A percentile compares a stretch with the other conserved stretches of the same genome.
Conservation (phyloP, 768 basidiomycete genomes). For the Pholiota microspora region DNA sequence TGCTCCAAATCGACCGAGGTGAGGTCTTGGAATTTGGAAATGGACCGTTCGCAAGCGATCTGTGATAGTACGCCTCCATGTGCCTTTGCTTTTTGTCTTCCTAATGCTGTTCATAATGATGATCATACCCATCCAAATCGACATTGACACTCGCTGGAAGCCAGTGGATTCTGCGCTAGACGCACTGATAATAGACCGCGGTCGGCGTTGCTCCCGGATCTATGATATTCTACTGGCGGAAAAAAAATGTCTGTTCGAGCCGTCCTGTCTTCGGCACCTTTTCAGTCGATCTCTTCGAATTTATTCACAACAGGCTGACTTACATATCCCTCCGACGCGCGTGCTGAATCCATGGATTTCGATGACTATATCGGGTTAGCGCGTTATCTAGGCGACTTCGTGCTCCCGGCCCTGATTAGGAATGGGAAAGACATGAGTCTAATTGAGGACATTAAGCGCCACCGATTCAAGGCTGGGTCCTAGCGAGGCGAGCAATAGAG, state of each 20-base stretch:
- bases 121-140: background rate
- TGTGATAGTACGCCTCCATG: background rate
- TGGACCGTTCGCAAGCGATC: background rate
- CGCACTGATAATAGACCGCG: background rate
- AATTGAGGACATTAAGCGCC: background rate
- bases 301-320: background rate
- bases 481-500: background rate
- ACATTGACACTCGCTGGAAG: background rate
- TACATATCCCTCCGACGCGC: background rate
- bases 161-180: background rate
- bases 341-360: background rate
- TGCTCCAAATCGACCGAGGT: background rate
- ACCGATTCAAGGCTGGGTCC: background rate
- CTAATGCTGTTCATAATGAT: background rate
- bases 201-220: background rate
- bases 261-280: background rate
- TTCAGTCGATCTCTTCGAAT: background rate
- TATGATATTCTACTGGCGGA: background rate
- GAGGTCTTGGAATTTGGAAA: background rate
- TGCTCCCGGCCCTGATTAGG: background rate
- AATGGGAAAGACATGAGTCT: background rate
- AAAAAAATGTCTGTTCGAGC: background rate
- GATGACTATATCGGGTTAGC: background rate
- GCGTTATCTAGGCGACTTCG: background rate
- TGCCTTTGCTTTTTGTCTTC: background rate